Conservation (phyloP, 1,284 basidiomycete genomes). For the Rhodotorula glutinis region DNA sequence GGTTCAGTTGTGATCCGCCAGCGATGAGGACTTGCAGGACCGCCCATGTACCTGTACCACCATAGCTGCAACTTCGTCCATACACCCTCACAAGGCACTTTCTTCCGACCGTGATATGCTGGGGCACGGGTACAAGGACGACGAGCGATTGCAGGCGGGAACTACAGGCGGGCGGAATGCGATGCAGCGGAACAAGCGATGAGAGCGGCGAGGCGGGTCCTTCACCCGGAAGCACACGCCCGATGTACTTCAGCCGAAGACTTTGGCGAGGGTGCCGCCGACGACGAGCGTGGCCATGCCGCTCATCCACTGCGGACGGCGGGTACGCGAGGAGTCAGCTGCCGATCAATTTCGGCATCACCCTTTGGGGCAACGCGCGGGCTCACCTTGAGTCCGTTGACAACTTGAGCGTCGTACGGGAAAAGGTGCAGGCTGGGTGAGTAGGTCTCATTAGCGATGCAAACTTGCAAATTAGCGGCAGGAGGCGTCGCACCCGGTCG, state of each 20-base stretch:
- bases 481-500: slow-evolving; percentile 9
- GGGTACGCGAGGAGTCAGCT: background rate
- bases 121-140: no score
- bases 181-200: no score
- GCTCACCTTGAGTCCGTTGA: background rate
- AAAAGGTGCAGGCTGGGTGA: slow-evolving; percentile 1
- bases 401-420: slow-evolving; percentile 1
- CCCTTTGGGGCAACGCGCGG: background rate
- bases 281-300: slow-evolving; percentile 9
- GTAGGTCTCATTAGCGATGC: no score
- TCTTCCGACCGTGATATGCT: no score
- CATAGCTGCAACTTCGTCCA: background rate
- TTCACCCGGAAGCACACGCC: no score
- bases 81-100: no score
- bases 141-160: background rate
- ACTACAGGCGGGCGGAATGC: no score
- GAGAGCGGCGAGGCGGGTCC: no score
- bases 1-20: slow-evolving; percentile 12
- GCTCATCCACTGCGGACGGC: slow-evolving; percentile 1
- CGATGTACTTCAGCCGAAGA: background rate
- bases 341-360: background rate
- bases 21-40: background rate
- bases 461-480: no score
- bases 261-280: slow-evolving; percentile 2
- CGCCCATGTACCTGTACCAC: background rate